A percentile compares a stretch with the other conserved stretches of the same genome.
phyloP scores from a whole-genome alignment of 768 basidiomycete species.

The Leccinum uliginosum region DNA sequence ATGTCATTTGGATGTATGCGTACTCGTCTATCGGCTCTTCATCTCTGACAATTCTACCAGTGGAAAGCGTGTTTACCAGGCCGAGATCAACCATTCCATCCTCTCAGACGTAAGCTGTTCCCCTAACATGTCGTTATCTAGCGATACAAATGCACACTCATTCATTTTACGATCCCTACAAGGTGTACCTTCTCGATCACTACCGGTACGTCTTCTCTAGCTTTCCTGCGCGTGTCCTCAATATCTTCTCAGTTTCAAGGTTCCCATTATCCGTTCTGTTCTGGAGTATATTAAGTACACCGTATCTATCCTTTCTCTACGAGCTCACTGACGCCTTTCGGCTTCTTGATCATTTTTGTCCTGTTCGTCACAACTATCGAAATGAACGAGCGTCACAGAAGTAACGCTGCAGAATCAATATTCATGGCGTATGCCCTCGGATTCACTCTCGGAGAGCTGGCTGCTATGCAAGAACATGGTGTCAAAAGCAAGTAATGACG shows the following conservation, averaged over 20 bases:
- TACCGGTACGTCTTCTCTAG: conserved; percentile 58
- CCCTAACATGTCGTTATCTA: conserved; percentile 27
- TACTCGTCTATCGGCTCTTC: neutral
- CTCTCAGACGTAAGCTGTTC: conserved; percentile 71
- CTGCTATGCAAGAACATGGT: conserved; percentile 94
- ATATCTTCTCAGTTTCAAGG: conserved; percentile 64
- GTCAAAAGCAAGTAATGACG: conserved; percentile 57
- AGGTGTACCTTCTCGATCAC: conserved; percentile 90
- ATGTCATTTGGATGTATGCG: conserved; percentile 72
- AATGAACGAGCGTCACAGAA: conserved; percentile 50
- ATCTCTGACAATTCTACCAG: conserved; percentile 35
- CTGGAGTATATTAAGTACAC: conserved; percentile 83
- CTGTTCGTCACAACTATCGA: conserved; percentile 81
- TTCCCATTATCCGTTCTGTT: conserved; percentile 86
- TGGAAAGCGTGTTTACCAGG: conserved; percentile 88
- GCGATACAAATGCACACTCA: conserved; percentile 90
- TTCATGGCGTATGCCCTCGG: conserved; percentile 82
- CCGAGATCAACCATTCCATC: conserved; percentile 81
- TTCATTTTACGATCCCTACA: conserved; percentile 95
- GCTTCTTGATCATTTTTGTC: conserved; percentile 77
- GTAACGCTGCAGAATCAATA: conserved; percentile 63
- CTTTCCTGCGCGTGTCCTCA: neutral
- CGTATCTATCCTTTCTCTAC: neutral
- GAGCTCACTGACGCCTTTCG: conserved; percentile 7
- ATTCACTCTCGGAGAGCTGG: conserved; percentile 87